A percentile compares a stretch with the other conserved stretches of the same genome.
phyloP scores from a whole-genome alignment of 192 early-diverging fungal genomes.

The Funneliformis mosseae region DNA sequence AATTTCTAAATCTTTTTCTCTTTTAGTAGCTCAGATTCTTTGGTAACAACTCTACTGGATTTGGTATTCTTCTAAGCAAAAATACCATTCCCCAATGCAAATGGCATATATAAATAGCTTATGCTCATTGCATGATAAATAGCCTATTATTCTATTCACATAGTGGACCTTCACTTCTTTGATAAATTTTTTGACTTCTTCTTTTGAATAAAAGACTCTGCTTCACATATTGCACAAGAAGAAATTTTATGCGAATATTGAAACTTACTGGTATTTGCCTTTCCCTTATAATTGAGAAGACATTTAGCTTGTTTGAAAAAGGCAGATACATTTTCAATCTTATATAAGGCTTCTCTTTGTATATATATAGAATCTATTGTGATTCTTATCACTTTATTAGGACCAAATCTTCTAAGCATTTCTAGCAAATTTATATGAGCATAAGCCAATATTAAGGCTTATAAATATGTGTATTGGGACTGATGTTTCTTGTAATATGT shows the following conservation, averaged over 20 bases:
- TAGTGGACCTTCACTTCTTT: neutral
- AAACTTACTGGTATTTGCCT: too few species aligned
- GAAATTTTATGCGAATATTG: neutral
- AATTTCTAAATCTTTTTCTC: too few species aligned
- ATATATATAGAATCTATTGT: conserved; percentile 19
- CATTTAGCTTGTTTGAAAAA: too few species aligned
- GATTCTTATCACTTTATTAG: conserved; percentile 17
- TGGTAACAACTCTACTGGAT: too few species aligned
- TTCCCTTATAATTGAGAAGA: too few species aligned
- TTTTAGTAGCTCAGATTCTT: too few species aligned
- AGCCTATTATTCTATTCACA: neutral
- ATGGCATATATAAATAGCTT: conserved; percentile 25
- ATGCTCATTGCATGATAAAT: neutral
- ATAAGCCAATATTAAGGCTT: too few species aligned
- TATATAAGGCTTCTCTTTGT: neutral
- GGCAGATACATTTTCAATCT: conserved; percentile 11
- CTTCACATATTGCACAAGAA: conserved; percentile 5
- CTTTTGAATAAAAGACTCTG: neutral
- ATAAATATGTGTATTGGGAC: conserved; percentile 10
- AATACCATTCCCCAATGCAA: too few species aligned
- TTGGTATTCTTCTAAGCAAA: too few species aligned
- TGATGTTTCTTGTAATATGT: too few species aligned
- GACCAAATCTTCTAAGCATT: neutral
- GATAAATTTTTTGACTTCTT: neutral
- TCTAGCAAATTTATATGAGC: conserved; percentile 4